phyloP scores from a whole-genome alignment of 805 yeast genomes.

The Candida glaebosa region DNA sequence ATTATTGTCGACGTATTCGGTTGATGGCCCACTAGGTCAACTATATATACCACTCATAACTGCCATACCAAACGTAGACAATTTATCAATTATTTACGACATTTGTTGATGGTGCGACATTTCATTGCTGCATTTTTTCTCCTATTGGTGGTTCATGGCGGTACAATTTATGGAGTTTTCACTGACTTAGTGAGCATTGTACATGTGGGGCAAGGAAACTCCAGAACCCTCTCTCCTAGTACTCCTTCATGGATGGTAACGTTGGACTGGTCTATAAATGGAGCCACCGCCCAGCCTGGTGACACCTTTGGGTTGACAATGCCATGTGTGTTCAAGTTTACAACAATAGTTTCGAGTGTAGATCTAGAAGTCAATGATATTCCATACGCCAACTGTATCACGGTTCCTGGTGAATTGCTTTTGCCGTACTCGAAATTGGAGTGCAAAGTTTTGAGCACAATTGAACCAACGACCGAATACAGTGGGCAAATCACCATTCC shows the following conservation, averaged over 20 bases:
- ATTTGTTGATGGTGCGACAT: too few species aligned
- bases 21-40: too few species aligned
- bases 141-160: too few species aligned
- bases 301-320: slow-evolving; percentile 24
- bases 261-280: slow-evolving; percentile 18
- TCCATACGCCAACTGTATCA: slow-evolving; percentile 20
- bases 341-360: slow-evolving; percentile 10
- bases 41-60: too few species aligned
- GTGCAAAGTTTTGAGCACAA: slow-evolving; percentile 14
- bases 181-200: neutral
- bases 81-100: too few species aligned
- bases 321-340: slow-evolving; percentile 25
- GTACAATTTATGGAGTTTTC: neutral
- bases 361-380: slow-evolving; percentile 11
- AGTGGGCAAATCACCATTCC: slow-evolving; percentile 20
- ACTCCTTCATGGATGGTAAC: slow-evolving; percentile 14
- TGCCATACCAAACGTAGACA: too few species aligned
- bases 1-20: too few species aligned
- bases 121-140: too few species aligned
- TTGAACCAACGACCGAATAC: slow-evolving; percentile 11
- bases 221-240: neutral
- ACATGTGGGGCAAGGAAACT: neutral
- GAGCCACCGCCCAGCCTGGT: slow-evolving; percentile 15
- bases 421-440: slow-evolving; percentile 13
- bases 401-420: slow-evolving; percentile 14